phyloP scores from a whole-genome alignment of 495 filamentous ascomycete genomes.

The Lasiosphaeria ovina region DNA sequence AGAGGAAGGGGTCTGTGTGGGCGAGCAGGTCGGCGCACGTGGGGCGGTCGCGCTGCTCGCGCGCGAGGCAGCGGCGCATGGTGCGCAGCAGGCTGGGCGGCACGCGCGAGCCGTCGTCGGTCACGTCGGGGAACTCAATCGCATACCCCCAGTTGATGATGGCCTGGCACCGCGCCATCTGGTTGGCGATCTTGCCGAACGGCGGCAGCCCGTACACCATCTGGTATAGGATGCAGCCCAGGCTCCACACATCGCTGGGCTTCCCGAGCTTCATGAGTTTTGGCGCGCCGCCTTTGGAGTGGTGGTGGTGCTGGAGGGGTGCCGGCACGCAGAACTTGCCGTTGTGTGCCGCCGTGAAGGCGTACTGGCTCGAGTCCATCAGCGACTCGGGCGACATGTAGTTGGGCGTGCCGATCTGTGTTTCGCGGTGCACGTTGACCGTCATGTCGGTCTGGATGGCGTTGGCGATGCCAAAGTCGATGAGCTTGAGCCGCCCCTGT shows the following conservation, averaged over 20 bases:
- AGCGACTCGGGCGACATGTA: constrained; percentile 98
- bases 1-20: constrained; percentile 73
- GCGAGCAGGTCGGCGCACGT: constrained; percentile 73
- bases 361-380: constrained; percentile 73
- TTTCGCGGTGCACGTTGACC: constrained; percentile 94
- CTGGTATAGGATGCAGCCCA: constrained; percentile 95
- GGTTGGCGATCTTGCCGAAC: constrained; percentile 86
- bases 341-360: constrained; percentile 34
- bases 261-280: constrained; percentile 95
- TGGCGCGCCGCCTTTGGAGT: constrained; percentile 44
- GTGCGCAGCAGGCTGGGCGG: constrained; percentile 69
- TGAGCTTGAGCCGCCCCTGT: constrained; percentile 78
- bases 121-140: constrained; percentile 77
- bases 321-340: constrained; percentile 48
- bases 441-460: constrained; percentile 92
- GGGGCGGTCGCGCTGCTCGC: constrained; percentile 74
- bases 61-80: constrained; percentile 73
- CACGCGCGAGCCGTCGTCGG: constrained; percentile 69
- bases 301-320: constrained; percentile 30
- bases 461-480: constrained; percentile 97
- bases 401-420: constrained; percentile 92
- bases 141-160: constrained; percentile 84
- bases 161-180: constrained; percentile 69
- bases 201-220: constrained; percentile 94
- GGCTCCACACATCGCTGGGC: constrained; percentile 90